A percentile compares a stretch with the other conserved stretches of the same genome.
These are phyloP conservation scores for Citrus unshiu DNA, from an alignment of 345 rosid species.

Conservation along the genomic window DNA sequence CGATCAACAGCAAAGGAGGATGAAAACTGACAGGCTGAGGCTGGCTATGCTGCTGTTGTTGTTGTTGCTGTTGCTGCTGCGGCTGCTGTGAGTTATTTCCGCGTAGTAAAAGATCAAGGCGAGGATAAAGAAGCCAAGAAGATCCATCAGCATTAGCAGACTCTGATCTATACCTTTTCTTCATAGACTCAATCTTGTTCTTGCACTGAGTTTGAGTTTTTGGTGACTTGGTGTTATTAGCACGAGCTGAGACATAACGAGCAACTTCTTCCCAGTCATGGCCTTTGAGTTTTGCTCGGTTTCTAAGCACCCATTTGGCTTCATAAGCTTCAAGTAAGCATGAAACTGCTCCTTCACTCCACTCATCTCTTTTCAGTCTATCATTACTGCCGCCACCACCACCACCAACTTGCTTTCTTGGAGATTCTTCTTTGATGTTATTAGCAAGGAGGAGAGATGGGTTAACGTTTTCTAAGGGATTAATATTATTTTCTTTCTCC, in stretches of 20 bases:
- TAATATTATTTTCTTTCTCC: constrained; percentile 49
- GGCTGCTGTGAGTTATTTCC: constrained; percentile 39
- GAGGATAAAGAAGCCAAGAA: constrained; percentile 83
- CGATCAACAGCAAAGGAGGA: constrained; percentile 46
- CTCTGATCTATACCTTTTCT: constrained; percentile 89
- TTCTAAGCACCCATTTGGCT: constrained; percentile 79
- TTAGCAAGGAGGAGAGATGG: constrained; percentile 37
- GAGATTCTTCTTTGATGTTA: constrained; percentile 29
- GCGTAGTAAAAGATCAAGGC: constrained; percentile 80
- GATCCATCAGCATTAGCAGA: constrained; percentile 72
- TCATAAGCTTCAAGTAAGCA: constrained; percentile 91
- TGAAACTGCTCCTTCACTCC: constrained; percentile 98
- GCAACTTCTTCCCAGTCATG: constrained; percentile 99
- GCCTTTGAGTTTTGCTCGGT: constrained; percentile 92
- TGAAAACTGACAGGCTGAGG: constrained; percentile 7
- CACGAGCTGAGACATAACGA: constrained; percentile 63
- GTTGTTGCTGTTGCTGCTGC: constrained; percentile 3
- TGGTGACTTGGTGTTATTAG: constrained; percentile 54
- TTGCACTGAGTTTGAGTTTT: constrained; percentile 98
- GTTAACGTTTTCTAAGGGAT: constrained; percentile 18
- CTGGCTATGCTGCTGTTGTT: neutral
- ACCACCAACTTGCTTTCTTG: constrained; percentile 24
- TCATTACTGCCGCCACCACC: constrained; percentile 34
- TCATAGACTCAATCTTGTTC: constrained; percentile 99
- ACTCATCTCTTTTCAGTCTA: constrained; percentile 84